Percentiles rank a stretch among this genome's conserved stretches.
Evolutionary conservation across 768 basidiomycete genomes (phyloP).

Genomic region (Asterophora lycoperdoides): DNA sequence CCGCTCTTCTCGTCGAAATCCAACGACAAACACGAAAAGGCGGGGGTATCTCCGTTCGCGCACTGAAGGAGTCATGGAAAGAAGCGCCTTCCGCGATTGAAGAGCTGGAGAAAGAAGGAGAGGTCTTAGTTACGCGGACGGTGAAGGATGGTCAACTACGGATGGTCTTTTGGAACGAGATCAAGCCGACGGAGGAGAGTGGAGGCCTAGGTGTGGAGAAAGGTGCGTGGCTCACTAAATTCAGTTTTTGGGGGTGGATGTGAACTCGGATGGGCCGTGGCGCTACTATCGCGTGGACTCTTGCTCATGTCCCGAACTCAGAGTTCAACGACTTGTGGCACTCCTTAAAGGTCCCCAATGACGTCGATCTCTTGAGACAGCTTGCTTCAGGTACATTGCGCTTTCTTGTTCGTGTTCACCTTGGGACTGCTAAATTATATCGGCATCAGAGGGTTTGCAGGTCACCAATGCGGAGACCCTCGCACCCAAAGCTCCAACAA

Average conservation of each 20-base stretch:
- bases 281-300: constrained; percentile 3
- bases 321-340: constrained; percentile 91
- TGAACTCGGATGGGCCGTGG: constrained; percentile 6
- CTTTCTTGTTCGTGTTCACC: constrained; percentile 4
- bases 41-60: constrained; percentile 78
- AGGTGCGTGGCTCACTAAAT: constrained; percentile 38
- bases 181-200: constrained; percentile 68
- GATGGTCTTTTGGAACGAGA: constrained; percentile 90
- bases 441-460: constrained; percentile 66
- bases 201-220: constrained; percentile 75
- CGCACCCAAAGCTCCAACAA: constrained; percentile 48
- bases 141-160: constrained; percentile 77
- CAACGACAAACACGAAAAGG: constrained; percentile 81
- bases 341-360: constrained; percentile 76
- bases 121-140: constrained; percentile 84
- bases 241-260: background rate
- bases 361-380: constrained; percentile 75
- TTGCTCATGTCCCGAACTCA: constrained; percentile 28
- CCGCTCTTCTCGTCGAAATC: constrained; percentile 78
- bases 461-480: constrained; percentile 65
- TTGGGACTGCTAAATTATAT: constrained; percentile 10
- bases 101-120: constrained; percentile 85
- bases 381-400: constrained; percentile 59
- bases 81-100: constrained; percentile 80
- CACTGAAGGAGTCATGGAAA: constrained; percentile 89